A percentile compares a stretch with the other conserved stretches of the same genome.
These are phyloP conservation scores for Bipolaris zeicola DNA, from an alignment of 2,329 filamentous ascomycete species.

Conservation along the genomic window DNA sequence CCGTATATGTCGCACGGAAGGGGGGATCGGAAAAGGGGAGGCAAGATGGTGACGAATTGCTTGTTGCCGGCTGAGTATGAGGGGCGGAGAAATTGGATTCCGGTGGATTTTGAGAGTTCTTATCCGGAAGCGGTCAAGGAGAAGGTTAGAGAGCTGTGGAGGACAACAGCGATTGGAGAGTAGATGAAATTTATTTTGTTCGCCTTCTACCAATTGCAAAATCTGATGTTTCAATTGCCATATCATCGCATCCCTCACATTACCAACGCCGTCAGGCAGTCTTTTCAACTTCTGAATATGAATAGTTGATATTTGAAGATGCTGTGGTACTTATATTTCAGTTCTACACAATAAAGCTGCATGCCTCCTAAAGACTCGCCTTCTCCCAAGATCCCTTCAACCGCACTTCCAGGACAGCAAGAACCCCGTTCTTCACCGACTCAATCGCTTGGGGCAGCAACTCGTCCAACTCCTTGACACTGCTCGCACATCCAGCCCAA, in stretches of 20 bases:
- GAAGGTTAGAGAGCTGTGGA: background rate
- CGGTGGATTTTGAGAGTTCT: constrained; percentile 1
- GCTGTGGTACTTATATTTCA: background rate
- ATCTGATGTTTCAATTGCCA: background rate
- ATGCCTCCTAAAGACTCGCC: constrained; percentile 57
- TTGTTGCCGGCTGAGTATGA: background rate
- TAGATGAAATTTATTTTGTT: background rate
- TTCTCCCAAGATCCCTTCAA: constrained; percentile 56
- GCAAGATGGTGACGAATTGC: background rate
- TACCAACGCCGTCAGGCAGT: background rate
- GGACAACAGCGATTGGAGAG: background rate
- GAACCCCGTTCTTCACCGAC: constrained; percentile 61
- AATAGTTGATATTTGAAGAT: background rate
- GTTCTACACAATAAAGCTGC: background rate
- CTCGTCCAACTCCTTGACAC: constrained; percentile 60
- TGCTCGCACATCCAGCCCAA: constrained; percentile 65
- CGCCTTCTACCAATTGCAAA: background rate
- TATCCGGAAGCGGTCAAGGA: background rate
- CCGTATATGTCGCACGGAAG: background rate
- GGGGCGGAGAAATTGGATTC: background rate
- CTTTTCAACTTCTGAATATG: background rate
- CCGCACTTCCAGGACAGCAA: constrained; percentile 67
- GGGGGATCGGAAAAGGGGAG: background rate
- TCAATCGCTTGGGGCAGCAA: constrained; percentile 64
- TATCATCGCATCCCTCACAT: background rate